phyloP scores from a whole-genome alignment of 2,329 filamentous ascomycete species.

The Podosphaera fusca region DNA sequence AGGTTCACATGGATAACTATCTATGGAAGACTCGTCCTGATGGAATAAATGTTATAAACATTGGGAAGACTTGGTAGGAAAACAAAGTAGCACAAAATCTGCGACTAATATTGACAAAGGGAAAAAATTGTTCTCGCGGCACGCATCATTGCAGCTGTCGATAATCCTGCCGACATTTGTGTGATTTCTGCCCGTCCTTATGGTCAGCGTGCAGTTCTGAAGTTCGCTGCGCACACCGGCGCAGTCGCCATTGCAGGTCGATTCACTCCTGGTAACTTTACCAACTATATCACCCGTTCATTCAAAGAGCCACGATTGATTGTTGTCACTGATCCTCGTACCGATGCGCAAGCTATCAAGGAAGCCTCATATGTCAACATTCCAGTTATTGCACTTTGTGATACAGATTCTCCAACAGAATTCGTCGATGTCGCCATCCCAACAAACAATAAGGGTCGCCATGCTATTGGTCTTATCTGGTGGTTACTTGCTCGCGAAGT shows the following conservation, averaged over 20 bases:
- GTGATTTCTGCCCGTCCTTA: slow-evolving; percentile 99
- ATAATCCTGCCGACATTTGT: slow-evolving; percentile 98
- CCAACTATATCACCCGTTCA: slow-evolving; percentile 99
- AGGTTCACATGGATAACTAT: slow-evolving; percentile 84
- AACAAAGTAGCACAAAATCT: neutral
- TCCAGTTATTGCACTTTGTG: slow-evolving; percentile 95
- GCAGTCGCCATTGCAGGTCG: slow-evolving; percentile 95
- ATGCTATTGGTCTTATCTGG: slow-evolving; percentile 96
- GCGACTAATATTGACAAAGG: slow-evolving; percentile 27
- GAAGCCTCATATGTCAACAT: slow-evolving; percentile 99
- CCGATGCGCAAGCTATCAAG: slow-evolving; percentile 99
- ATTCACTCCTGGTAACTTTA: slow-evolving; percentile 99
- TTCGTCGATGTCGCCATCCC: slow-evolving; percentile 99
- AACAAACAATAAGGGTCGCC: slow-evolving; percentile 99
- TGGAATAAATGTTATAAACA: slow-evolving; percentile 97
- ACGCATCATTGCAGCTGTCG: slow-evolving; percentile 94
- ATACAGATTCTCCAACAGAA: slow-evolving; percentile 98
- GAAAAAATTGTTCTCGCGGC: slow-evolving; percentile 99
- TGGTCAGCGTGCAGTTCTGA: slow-evolving; percentile 97
- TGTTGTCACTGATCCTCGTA: slow-evolving; percentile 97
- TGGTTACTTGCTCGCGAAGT: slow-evolving; percentile 99
- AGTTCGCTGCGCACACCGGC: slow-evolving; percentile 97
- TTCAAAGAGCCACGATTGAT: slow-evolving; percentile 99
- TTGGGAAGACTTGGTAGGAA: slow-evolving; percentile 93
- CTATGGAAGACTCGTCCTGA: slow-evolving; percentile 99